Evolutionary conservation across 2,329 filamentous ascomycete species (phyloP), one percentile per base, ranked within the genome.

Genomic region (Epichloe scottii): DNA sequence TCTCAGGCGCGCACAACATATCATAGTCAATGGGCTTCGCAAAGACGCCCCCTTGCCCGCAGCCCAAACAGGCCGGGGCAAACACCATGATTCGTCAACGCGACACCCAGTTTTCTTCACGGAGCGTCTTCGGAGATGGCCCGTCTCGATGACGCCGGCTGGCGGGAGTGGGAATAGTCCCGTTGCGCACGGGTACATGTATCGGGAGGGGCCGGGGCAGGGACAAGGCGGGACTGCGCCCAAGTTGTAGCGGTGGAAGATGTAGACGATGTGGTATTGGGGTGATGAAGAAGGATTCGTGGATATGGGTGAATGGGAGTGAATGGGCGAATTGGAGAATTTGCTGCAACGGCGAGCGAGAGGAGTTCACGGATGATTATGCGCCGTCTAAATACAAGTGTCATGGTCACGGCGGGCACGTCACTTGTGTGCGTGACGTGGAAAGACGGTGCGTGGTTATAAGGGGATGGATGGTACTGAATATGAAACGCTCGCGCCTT

Each of bases 51-150:
- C 21, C 30, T 4, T 40, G 37, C n/a, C 56, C 30, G 10, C 30
- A 3, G 26, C 61, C 49, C 59, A 63, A 52, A 52, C 55, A 6
- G 54, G 58, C 19, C 60, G 59, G 61, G 57, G 61, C 42, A 58
- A 59, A 21, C 61, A 63, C 51, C 52, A 75, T 60, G 75, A 85
- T 62, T 70, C 78, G 10, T 79, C 85, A 1, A 73, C 72, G 39
- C 70, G 78, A 26, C 86, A 90, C 57, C 86, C 86, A 0, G 85
- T 88, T 1, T 90, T 90, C 68, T 89, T 89, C 68, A 85, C 84
- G 0, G 71, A 78, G 33, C 73, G 74, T 48, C 67, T 87, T 48
- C 76, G 76, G 52, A 78, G 75, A 58, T 72, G 76, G 3, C 76
- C 80, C 5, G 69, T 74, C 21, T 58, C 52, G 40, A 53, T 56